phyloP scores from a whole-genome alignment of 257 asterid genomes.

The Solanum gandarillasii region DNA sequence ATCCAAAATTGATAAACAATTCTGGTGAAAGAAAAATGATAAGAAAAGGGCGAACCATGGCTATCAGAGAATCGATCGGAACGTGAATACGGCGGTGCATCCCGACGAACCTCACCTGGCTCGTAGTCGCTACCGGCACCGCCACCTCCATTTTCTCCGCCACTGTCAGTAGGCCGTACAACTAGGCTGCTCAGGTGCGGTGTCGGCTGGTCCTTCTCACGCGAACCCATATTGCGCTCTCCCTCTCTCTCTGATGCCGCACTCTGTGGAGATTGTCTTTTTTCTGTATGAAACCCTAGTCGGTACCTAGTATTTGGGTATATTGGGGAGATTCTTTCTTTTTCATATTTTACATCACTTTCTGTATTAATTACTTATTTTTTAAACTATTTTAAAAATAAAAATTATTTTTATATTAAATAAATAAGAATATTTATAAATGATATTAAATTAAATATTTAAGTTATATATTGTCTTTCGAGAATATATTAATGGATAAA shows the following conservation, averaged over 20 bases:
- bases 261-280: background rate
- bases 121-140: constrained; percentile 70
- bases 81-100: constrained; percentile 60
- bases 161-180: constrained; percentile 52
- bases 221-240: constrained; percentile 49
- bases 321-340: background rate
- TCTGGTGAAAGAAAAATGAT: background rate
- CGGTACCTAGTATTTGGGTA: background rate
- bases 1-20: background rate
- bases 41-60: constrained; percentile 35
- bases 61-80: constrained; percentile 41
- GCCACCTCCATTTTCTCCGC: constrained; percentile 29
- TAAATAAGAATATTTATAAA: no score
- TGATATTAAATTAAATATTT: no score
- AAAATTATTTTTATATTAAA: no score
- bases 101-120: constrained; percentile 92
- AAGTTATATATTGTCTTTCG: background rate
- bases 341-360: background rate
- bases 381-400: no score
- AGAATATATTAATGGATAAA: no score
- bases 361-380: background rate
- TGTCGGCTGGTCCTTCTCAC: constrained; percentile 49
- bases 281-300: background rate
- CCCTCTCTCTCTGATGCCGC: constrained; percentile 2
- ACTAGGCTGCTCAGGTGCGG: constrained; percentile 87